A percentile compares a stretch with the other conserved stretches of the same genome.
Evolutionary conservation across 805 yeast species (phyloP).

Genomic region (Kuraishia floccosa): DNA sequence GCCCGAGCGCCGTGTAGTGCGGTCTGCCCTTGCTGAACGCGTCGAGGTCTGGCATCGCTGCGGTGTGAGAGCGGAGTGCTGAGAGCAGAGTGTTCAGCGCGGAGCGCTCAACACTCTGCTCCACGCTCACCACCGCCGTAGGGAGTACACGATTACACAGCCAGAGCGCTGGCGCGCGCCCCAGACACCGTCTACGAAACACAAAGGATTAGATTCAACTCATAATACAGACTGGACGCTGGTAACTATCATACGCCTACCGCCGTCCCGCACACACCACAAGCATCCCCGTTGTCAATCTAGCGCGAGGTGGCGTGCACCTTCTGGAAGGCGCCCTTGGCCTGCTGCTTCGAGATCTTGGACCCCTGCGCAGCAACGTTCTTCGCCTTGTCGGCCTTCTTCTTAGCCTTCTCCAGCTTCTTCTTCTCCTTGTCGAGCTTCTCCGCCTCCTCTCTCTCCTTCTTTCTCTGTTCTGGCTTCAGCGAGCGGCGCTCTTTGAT

Average conservation of each 20-base stretch:
- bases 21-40: conserved; percentile 24
- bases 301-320: conserved; percentile 96
- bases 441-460: conserved; percentile 87
- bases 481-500: conserved; percentile 95
- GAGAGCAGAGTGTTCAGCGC: no score
- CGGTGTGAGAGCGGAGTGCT: no score
- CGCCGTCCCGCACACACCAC: no score
- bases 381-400: conserved; percentile 90
- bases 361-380: conserved; percentile 66
- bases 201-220: no score
- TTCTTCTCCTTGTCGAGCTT: conserved; percentile 76
- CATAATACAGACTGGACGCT: no score
- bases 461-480: conserved; percentile 97
- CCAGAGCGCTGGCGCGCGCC: no score
- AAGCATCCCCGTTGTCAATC: no score
- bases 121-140: no score
- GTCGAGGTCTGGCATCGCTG: conserved; percentile 24
- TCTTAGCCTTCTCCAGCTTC: conserved; percentile 87
- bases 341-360: conserved; percentile 88
- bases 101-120: no score
- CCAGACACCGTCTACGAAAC: no score
- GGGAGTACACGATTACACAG: no score
- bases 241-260: no score
- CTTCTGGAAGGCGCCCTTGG: conserved; percentile 97
- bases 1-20: conserved; percentile 69